Evolutionary conservation across 345 rosid species (phyloP).

Genomic region (Rhodamnia argentea): DNA sequence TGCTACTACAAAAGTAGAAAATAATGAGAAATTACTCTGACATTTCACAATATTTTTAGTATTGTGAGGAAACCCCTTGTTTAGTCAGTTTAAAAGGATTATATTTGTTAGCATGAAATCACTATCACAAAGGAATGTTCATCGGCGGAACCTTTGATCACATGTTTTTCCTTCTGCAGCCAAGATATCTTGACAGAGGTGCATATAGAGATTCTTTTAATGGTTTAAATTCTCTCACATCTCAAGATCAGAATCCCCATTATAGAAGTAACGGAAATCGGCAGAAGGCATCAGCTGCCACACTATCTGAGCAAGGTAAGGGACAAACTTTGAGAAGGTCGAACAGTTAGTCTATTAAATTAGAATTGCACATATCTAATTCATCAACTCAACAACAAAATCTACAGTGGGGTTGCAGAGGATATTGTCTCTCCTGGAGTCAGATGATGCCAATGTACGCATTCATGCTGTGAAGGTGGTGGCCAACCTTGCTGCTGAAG

Average conservation of each 20-base stretch:
- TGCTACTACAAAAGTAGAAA: background rate
- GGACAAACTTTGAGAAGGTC: background rate
- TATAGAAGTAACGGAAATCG: conserved; percentile 45
- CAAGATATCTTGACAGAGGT: conserved; percentile 54
- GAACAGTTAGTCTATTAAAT: background rate
- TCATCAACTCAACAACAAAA: background rate
- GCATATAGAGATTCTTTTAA: conserved; percentile 38
- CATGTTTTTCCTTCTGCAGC: conserved; percentile 21
- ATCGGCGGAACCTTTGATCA: background rate
- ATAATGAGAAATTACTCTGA: background rate
- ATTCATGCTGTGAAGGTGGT: conserved; percentile 98
- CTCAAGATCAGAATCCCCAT: conserved; percentile 44
- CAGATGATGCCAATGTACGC: conserved; percentile 88
- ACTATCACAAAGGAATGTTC: background rate
- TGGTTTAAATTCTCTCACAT: conserved; percentile 40
- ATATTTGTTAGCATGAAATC: background rate
- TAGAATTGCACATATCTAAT: background rate
- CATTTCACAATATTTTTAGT: background rate
- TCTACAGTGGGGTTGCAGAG: conserved; percentile 78
- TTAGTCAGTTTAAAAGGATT: background rate
- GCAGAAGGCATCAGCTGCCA: conserved; percentile 58
- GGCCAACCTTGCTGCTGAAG: conserved; percentile 98
- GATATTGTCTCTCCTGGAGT: conserved; percentile 77
- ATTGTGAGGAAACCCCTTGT: background rate
- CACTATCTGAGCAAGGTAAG: conserved; percentile 90